Evolutionary conservation across 2,329 filamentous ascomycete genomes (phyloP).

Genomic region (Colletotrichum abscissum): DNA sequence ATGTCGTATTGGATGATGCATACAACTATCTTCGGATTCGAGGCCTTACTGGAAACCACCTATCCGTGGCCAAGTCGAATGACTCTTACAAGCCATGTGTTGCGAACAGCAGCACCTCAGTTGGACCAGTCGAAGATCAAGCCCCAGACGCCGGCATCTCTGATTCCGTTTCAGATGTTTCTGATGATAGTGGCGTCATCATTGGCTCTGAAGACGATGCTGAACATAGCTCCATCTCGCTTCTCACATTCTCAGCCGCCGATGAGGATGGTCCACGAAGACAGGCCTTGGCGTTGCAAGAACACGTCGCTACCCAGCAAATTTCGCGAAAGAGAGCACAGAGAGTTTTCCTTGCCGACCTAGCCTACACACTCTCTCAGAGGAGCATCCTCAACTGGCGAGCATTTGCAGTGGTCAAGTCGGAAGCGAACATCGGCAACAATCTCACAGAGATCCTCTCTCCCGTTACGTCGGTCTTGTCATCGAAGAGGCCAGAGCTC

Average conservation of each 20-base stretch:
- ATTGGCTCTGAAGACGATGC: no score
- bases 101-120: no score
- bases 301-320: no score
- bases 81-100: no score
- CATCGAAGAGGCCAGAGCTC: constrained; percentile 41
- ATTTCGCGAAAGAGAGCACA: not conserved
- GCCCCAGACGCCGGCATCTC: no score
- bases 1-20: constrained; percentile 55
- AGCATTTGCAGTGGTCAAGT: not conserved
- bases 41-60: not conserved
- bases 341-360: not conserved
- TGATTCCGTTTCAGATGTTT: no score
- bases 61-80: not conserved
- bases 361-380: not conserved
- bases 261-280: no score
- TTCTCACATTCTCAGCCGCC: no score
- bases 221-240: no score
- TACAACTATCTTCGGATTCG: constrained; percentile 10
- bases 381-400: constrained; percentile 1
- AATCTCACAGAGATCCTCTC: not conserved
- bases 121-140: no score
- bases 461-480: not conserved
- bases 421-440: not conserved
- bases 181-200: no score
- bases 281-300: no score